These are phyloP conservation scores for Russula griseocarnosa DNA, from an alignment of 768 basidiomycete genomes.

Conservation along the genomic window DNA sequence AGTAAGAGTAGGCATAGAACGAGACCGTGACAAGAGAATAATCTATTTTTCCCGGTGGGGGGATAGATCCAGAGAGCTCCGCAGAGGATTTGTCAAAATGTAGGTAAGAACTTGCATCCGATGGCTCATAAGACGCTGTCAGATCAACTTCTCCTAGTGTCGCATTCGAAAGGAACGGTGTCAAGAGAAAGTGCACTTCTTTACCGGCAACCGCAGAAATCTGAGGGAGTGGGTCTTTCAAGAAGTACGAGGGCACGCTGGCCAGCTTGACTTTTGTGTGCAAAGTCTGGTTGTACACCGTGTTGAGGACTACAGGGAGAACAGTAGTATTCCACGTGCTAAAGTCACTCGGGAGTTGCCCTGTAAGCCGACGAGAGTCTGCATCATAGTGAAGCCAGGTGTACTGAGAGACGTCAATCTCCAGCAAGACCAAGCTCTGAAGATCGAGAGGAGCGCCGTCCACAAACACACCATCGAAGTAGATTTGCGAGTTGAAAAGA, in stretches of 20 bases:
- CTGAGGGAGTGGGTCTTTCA: slow-evolving; percentile 50
- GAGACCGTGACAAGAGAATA: slow-evolving; percentile 46
- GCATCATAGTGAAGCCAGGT: slow-evolving; percentile 61
- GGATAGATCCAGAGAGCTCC: slow-evolving; percentile 54
- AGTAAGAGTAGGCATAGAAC: slow-evolving; percentile 63
- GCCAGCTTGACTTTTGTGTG: slow-evolving; percentile 60
- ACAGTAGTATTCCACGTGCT: slow-evolving; percentile 35
- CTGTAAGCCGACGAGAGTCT: slow-evolving; percentile 54
- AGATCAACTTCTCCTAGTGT: slow-evolving; percentile 49
- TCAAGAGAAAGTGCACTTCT: slow-evolving; percentile 50
- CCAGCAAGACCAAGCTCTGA: slow-evolving; percentile 52
- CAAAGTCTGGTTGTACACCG: slow-evolving; percentile 65
- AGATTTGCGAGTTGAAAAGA: slow-evolving; percentile 48
- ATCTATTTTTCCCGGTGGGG: slow-evolving; percentile 20
- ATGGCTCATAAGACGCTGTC: slow-evolving; percentile 53
- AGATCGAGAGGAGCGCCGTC: slow-evolving; percentile 58
- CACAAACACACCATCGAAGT: slow-evolving; percentile 61
- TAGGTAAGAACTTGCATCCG: slow-evolving; percentile 47
- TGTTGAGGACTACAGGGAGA: slow-evolving; percentile 59
- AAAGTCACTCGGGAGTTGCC: slow-evolving; percentile 51
- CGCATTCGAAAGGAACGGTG: slow-evolving; percentile 51
- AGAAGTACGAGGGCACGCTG: slow-evolving; percentile 72
- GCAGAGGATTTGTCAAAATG: slow-evolving; percentile 45
- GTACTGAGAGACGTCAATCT: slow-evolving; percentile 55
- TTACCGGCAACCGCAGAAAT: slow-evolving; percentile 51